Evolutionary conservation across 2,329 filamentous ascomycete genomes (phyloP), one percentile per base, ranked within the genome.

Genomic region (Colletotrichum sp.): DNA sequence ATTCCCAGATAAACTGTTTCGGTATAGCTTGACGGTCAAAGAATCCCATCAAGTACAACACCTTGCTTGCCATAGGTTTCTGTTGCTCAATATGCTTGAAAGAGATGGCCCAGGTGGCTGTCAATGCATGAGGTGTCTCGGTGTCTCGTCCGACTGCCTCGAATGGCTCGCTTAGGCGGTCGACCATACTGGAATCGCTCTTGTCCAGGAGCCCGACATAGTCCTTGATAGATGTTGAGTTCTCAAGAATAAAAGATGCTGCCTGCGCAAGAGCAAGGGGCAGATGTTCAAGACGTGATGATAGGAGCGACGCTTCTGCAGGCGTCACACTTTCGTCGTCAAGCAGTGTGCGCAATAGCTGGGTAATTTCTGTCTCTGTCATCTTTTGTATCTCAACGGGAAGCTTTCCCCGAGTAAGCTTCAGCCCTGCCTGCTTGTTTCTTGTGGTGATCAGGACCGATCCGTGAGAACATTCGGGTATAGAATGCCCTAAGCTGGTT

Each of bases 21-120:
- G 84, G 84, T 28, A 89, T 87, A 9, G 82, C 84, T 6, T 80
- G 80, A 9, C 52, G 36, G 4, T 83, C 76, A 1, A 86, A 85
- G 69, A 87, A 84, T 79, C 87, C 87, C 83, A 89, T 85, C 8
- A 89, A 81, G 1, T 82, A 85, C 2, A 85, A 66, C 4, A 83
- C 79, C 10, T 86, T 77, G 4, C 87, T 81, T 15, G 88, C 87
- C 1, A 82, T 80, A 5, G 73, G 79, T 15, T 80, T 71, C 18
- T 77, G 72, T 1, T 77, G 68, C 7, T 80, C 81, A 36, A 89
- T 85, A 12, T 85, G 76, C 2, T 80, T 76, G 34, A 83, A 80
- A 2, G 80, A 67, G 72, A 83, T 77, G 32, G 80, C 76, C 82
- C 81, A 83, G 7, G 81, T 83, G 2, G 57, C 34, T 5, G 74